Percentiles rank a stretch among this genome's conserved stretches.
phyloP scores from a whole-genome alignment of 2,329 filamentous ascomycete genomes.

The Trichoderma atrobrunneum region DNA sequence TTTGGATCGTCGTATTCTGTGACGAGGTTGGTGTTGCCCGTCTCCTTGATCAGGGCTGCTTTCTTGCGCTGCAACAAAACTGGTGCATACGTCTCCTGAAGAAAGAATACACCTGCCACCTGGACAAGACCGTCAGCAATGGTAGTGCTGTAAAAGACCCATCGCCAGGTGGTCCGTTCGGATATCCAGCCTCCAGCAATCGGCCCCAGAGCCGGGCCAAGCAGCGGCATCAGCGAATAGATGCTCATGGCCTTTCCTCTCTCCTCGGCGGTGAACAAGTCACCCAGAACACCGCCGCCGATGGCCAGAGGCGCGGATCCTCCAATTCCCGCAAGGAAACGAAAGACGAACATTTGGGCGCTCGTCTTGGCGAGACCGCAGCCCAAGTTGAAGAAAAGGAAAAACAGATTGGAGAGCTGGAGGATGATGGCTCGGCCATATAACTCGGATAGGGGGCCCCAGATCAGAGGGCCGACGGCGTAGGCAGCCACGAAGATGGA shows the following conservation, averaged over 20 bases:
- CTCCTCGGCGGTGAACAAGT: constrained; percentile 57
- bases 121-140: constrained; percentile 62
- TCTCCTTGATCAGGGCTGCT: constrained; percentile 53
- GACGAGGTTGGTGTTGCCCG: constrained; percentile 47
- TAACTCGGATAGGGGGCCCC: constrained; percentile 60
- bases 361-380: constrained; percentile 61
- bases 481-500: constrained; percentile 47
- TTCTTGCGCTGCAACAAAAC: constrained; percentile 59
- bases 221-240: constrained; percentile 61
- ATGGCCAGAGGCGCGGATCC: constrained; percentile 62
- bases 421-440: constrained; percentile 50
- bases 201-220: constrained; percentile 52
- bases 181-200: constrained; percentile 43
- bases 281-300: constrained; percentile 62
- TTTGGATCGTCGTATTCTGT: constrained; percentile 53
- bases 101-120: constrained; percentile 52
- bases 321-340: constrained; percentile 60
- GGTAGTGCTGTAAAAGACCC: constrained; percentile 68
- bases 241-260: constrained; percentile 62
- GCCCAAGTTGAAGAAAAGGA: constrained; percentile 59
- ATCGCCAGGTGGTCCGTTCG: constrained; percentile 62
- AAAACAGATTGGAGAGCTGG: constrained; percentile 52
- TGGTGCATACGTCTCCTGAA: constrained; percentile 61
- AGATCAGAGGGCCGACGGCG: constrained; percentile 58
- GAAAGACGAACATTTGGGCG: constrained; percentile 58